Conservation (phyloP, 2,329 filamentous ascomycete species). For the Microcera coccophila region DNA sequence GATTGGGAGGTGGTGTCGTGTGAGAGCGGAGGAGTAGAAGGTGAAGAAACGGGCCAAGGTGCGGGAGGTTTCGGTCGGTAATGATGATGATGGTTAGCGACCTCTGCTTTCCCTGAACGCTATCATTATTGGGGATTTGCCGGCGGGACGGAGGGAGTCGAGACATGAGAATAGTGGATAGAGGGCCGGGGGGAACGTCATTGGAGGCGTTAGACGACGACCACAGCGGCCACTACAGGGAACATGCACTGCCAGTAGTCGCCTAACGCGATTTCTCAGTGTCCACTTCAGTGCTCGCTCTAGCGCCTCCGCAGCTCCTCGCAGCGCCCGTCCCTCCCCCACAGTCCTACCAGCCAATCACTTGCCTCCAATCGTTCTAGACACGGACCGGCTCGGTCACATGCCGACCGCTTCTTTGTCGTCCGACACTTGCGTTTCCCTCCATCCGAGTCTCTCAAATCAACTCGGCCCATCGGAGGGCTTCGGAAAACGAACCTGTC, state of each 20-base stretch:
- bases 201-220: not conserved
- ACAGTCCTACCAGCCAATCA: slow-evolving; percentile 15
- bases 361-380: not conserved
- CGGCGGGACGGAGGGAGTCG: not conserved
- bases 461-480: slow-evolving; percentile 16
- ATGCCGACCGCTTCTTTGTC: slow-evolving; percentile 15
- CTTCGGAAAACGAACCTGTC: slow-evolving; percentile 7
- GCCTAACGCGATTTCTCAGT: no score
- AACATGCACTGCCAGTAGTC: no score
- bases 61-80: slow-evolving; percentile 1
- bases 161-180: not conserved
- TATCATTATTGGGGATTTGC: not conserved
- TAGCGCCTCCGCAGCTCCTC: not conserved
- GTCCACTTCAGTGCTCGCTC: not conserved
- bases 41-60: slow-evolving; percentile 8
- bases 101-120: not conserved
- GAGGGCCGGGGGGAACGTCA: not conserved
- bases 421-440: slow-evolving; percentile 11
- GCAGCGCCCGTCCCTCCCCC: slow-evolving; percentile 10
- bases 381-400: slow-evolving; percentile 16
- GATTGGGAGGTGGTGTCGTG: slow-evolving; percentile 8
- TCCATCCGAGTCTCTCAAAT: slow-evolving; percentile 11
- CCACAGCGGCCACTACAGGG: no score
- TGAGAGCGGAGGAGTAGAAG: slow-evolving; percentile 11
- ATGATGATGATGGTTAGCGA: slow-evolving; percentile 1